Evolutionary conservation across 164 flowering plant species (phyloP).

Genomic region (Warburgia ugandensis): DNA sequence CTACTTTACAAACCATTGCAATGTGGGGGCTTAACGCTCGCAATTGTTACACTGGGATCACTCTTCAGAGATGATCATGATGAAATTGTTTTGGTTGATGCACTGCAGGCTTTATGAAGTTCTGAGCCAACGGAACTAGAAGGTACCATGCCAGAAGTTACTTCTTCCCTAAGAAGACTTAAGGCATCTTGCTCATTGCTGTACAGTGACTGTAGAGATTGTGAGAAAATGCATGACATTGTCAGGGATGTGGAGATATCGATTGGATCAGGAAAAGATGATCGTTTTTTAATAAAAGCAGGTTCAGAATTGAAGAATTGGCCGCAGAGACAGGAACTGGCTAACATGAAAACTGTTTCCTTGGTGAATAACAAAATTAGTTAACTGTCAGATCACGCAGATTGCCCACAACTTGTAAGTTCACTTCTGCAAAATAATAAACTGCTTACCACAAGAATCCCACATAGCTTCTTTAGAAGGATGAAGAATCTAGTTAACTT

Average conservation of each 20-base stretch:
- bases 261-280: conserved; percentile 5
- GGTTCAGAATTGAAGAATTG: conserved; percentile 2
- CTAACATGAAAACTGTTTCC: not conserved
- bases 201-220: not conserved
- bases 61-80: conserved; percentile 10
- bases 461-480: conserved; percentile 5
- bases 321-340: conserved; percentile 5
- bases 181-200: conserved; percentile 13
- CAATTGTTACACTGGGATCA: conserved; percentile 16
- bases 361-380: not conserved
- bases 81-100: conserved; percentile 4
- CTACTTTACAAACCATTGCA: conserved; percentile 1
- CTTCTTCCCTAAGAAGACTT: conserved; percentile 1
- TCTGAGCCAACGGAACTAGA: not conserved
- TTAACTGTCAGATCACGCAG: not conserved
- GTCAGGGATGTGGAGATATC: conserved; percentile 8
- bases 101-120: conserved; percentile 2
- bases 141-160: conserved; percentile 12
- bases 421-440: not conserved
- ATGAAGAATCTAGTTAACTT: conserved; percentile 7
- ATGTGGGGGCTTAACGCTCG: conserved; percentile 24
- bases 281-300: conserved; percentile 1
- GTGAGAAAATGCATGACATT: conserved; percentile 14
- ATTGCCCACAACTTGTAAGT: conserved; percentile 7
- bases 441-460: not conserved